These are phyloP conservation scores for Sanghuangporus weigelae DNA, from an alignment of 1,284 basidiomycete species.

Conservation along the genomic window DNA sequence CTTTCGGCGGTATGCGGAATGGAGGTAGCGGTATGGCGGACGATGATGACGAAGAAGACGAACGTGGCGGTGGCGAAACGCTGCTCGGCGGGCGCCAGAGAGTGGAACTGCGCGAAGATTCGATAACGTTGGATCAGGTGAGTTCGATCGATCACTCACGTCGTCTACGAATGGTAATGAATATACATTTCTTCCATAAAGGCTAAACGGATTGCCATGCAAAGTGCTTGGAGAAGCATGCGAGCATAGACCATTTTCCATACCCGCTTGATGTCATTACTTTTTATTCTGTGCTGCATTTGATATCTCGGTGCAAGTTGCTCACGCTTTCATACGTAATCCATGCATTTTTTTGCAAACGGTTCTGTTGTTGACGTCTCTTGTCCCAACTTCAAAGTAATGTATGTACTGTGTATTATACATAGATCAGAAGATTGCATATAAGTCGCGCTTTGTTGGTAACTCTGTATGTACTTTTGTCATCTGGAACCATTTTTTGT, in stretches of 20 bases:
- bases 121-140: constrained; percentile 87
- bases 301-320: neutral
- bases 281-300: neutral
- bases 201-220: constrained; percentile 39
- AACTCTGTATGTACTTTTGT: neutral
- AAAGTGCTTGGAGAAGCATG: constrained; percentile 36
- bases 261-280: neutral
- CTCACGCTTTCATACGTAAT: constrained; percentile 5
- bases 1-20: constrained; percentile 66
- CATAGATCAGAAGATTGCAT: neutral
- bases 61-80: constrained; percentile 53
- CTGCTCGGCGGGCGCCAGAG: constrained; percentile 51
- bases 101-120: constrained; percentile 71
- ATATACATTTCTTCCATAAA: constrained; percentile 15
- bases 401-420: constrained; percentile 6
- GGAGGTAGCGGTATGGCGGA: constrained; percentile 34
- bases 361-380: neutral
- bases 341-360: constrained; percentile 8
- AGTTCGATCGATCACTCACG: constrained; percentile 20
- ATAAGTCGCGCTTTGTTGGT: neutral
- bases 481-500: neutral
- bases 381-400: neutral
- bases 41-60: constrained; percentile 49
- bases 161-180: neutral
- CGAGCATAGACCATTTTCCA: constrained; percentile 16